phyloP scores from a whole-genome alignment of 2,329 filamentous ascomycete species.

The Paraphoma chrysanthemicola region DNA sequence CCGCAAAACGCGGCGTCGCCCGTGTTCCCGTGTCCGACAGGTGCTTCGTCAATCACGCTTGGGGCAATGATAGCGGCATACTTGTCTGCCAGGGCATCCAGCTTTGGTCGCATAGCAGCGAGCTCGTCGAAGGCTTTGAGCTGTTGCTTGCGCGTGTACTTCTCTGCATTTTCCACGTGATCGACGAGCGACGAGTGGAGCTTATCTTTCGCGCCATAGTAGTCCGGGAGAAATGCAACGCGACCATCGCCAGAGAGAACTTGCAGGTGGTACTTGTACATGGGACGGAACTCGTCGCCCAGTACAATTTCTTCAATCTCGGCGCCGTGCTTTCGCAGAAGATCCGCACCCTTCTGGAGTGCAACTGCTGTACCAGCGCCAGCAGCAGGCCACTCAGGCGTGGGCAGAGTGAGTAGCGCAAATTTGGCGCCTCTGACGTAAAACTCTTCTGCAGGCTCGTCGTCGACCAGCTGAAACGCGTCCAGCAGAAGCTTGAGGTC shows the following conservation, averaged over 20 bases:
- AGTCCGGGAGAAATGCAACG: conserved; percentile 62
- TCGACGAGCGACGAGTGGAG: conserved; percentile 55
- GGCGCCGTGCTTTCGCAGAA: conserved; percentile 57
- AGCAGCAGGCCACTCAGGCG: conserved; percentile 57
- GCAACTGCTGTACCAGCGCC: conserved; percentile 47
- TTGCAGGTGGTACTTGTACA: conserved; percentile 61
- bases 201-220: conserved; percentile 56
- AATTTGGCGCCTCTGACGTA: conserved; percentile 58
- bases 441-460: conserved; percentile 50
- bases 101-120: conserved; percentile 60
- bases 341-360: conserved; percentile 39
- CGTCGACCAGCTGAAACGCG: conserved; percentile 62
- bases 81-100: conserved; percentile 59
- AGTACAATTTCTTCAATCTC: conserved; percentile 64
- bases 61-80: conserved; percentile 66
- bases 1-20: conserved; percentile 62
- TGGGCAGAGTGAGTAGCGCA: conserved; percentile 58
- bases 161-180: conserved; percentile 59
- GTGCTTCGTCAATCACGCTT: conserved; percentile 66
- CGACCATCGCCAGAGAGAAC: conserved; percentile 62
- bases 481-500: conserved; percentile 66
- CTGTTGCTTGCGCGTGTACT: conserved; percentile 56
- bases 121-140: conserved; percentile 64
- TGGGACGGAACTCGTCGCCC: conserved; percentile 55
- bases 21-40: conserved; percentile 60